Base-by-base conservation (phyloP, 352 stramenopile genomes). In the Phytophthora constricta region DNA sequence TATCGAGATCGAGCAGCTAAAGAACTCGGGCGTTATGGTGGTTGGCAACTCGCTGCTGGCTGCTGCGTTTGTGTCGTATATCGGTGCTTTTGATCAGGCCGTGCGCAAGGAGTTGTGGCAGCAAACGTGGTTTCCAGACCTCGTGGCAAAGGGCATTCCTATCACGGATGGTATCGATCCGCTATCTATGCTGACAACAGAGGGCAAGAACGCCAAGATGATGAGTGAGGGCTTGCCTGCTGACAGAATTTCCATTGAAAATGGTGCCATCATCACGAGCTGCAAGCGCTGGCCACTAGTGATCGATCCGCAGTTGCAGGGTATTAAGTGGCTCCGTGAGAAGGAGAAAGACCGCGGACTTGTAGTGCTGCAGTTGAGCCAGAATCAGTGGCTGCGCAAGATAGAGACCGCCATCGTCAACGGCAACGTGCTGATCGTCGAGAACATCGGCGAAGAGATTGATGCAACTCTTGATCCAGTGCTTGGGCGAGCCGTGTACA, bases 231-330 rank as follows among this genome's bases (percentile, higher is more conserved):
- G 97, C 7, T 74, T 99, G 16, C 97, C 97, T 8, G 96, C 96
- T 39, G 97, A 99, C 84, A 90, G 97, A 23, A 98, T 99, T 52
- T 99, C 94, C 23, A 96, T 99, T 22, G 97, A 99, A 62, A 99
- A 99, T 68, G 95, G 97, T 39, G 95, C 96, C 1, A 98, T 99
- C 54, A 98, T 99, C 68, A 98, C 87, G 27, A 98, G 96, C 51
- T 99, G 95, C 74, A 98, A 99, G 70, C 90, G 97, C 5, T 99
- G 97, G 97, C 97, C 96, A 13, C 70, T 99, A 23, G 92, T 99
- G 39, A 99, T 99, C 54, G 97, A 99, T 70, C 97, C 97, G 57
- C 97, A 99, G 72, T 71, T 97, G 17, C 97, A 99, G 77, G 97
- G 96, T 5, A 99, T 99, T 78, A 99, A 99, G 69, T 99, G 97